Base-by-base conservation (phyloP, 495 filamentous ascomycete species). In the Articulospora tetracladia region DNA sequence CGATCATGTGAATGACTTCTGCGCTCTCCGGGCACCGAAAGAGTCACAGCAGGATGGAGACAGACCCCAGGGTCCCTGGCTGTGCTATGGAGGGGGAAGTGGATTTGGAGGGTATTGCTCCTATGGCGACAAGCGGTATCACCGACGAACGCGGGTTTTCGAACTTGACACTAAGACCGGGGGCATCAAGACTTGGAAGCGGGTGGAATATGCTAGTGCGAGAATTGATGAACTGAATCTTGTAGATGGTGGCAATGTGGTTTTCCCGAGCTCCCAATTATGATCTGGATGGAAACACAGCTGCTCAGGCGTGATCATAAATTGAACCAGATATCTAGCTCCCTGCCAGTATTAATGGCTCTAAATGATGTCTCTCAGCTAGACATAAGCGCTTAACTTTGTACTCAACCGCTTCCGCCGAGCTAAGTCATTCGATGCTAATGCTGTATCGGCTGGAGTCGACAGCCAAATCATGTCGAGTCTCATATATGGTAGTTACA, bases 1-100 rank as follows among this genome's bases (percentile, higher is more conserved):
- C 64, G 71, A 74, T 69, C 69, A 74, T 61, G 69, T 73, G 47
- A 74, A 74, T 66, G 67, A 73, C 64, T 73, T 73, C 69, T 74
- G 67, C 58, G 70, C 69, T 69, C 59, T 72, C 49, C 59, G 68
- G 22, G 60, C 60, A 61, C 58, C 59, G 63, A 50, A 67, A 61
- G 50, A 39, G 26, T 51, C 59, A 41, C 47, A 56, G 52, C 30
- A 60, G 52, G 41, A 50, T 55, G 27, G 53, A 26, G n/a, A n/a
- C n/a, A n/a, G n/a, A n/a, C n/a, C n/a, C n/a, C 30, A 57, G 46
- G 65, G 68, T 19, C 72, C 69, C 59, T 72, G 71, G 72, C 66
- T 74, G 58, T 73, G 67, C 57, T 69, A 74, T 65, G 62, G 58
- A 68, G 72, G 71, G 64, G 65, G 70, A 57, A 65, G 46, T 66